Base-by-base conservation (phyloP, 176 grass and related monocot genomes). In the Pharus latifolius region DNA sequence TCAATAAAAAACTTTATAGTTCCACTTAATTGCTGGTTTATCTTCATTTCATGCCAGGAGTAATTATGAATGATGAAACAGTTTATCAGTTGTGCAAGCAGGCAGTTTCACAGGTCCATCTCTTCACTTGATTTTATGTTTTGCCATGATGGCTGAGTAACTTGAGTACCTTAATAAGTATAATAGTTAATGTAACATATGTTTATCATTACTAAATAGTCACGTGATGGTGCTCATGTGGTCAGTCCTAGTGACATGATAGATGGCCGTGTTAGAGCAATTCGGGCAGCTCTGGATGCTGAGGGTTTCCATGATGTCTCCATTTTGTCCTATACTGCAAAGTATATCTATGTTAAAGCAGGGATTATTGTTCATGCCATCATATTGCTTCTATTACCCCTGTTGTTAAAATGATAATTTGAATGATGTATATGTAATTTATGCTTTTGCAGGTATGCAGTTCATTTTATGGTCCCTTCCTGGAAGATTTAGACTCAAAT, bases 191-290 rank as follows among this genome's bases (percentile, higher is more conserved):
- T 2, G 19, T 72, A 41, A 54, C 30, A 67, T 16, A 49, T 43
- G 27, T 30, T 28, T 49, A 40, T 20, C 6, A n/a, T 40, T 43
- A 28, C 60, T 68, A 72, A 81, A 88, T 74, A 99, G 95, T 90
- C 95, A 22, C 75, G 87, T 40, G 95, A 90, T 30, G 95, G 95
- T 78, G 90, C 95, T 69, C 90, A 99, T 81, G 95, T 99, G 24
- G 79, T 98, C 60, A 98, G 95, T 59, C 95, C 95, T 27, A 98
- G 95, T 65, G 95, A 98, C 61, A 98, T 98, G 95, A 98, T 98
- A 90, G 95, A 98, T 61, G 90, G 95, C 8, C 90, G 95, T 49
- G 37, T 98, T 78, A 84, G 84, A 78, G 95, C 95, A 65, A 85
- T 98, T 56, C 89, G 90, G 45, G 68, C 78, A 67, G 95, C 95